A percentile compares a stretch with the other conserved stretches of the same genome.
phyloP scores from a whole-genome alignment of 2,329 filamentous ascomycete genomes.

The Byssochlamys sp. region DNA sequence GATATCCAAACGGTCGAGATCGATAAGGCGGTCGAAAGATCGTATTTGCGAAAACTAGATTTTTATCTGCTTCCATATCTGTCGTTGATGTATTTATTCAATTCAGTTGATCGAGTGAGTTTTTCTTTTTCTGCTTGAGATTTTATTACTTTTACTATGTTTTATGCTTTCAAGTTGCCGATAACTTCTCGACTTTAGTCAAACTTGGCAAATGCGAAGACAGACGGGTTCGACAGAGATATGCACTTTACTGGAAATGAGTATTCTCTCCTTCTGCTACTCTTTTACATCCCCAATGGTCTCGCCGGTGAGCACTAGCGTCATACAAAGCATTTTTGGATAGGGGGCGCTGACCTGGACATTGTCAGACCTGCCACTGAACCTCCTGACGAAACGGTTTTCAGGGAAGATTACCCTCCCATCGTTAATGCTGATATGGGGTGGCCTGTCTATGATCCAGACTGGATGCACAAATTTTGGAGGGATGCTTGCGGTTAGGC shows the following conservation, averaged over 20 bases:
- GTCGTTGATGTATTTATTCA: conserved; percentile 1
- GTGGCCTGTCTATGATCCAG: conserved; percentile 10
- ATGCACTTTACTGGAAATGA: conserved; percentile 23
- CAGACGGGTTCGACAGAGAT: conserved; percentile 40
- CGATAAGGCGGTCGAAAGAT: background rate
- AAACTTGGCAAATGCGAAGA: conserved; percentile 29
- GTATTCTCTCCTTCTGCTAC: conserved; percentile 23
- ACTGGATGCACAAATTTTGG: conserved; percentile 5
- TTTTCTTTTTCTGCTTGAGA: background rate
- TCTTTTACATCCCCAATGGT: conserved; percentile 45
- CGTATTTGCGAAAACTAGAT: background rate
- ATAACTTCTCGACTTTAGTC: background rate
- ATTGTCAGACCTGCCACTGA: conserved; percentile 37
- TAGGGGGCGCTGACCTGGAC: background rate
- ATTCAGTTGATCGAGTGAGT: background rate
- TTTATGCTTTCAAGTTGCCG: background rate
- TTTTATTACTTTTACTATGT: background rate
- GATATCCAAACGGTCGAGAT: background rate
- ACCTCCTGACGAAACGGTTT: conserved; percentile 5
- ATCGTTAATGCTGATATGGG: conserved; percentile 13
- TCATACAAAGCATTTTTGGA: background rate
- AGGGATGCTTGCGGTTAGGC: conserved; percentile 3
- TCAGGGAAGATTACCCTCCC: conserved; percentile 4
- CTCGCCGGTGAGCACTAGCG: conserved; percentile 18
- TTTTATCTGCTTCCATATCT: background rate